Percentiles rank a stretch among this genome's conserved stretches.
Evolutionary conservation across 2,329 filamentous ascomycete genomes (phyloP).

Genomic region (Fusarium aywerte): DNA sequence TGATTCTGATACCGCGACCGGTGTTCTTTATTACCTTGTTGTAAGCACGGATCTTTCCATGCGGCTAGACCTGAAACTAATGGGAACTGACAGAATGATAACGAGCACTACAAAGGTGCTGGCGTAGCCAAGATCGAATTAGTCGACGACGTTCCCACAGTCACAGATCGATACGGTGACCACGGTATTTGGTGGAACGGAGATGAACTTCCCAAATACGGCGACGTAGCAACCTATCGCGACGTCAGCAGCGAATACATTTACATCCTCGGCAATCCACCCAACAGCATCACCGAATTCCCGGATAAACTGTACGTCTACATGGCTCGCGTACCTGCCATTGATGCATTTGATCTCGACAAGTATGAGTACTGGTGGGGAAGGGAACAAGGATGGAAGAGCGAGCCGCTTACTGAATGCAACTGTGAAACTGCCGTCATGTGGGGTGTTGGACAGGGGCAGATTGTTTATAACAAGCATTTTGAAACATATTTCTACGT

Average conservation of each 20-base stretch:
- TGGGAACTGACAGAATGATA: constrained; percentile 44
- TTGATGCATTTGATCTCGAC: constrained; percentile 51
- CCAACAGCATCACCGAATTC: constrained; percentile 45
- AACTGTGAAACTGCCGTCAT: constrained; percentile 52
- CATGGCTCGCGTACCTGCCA: constrained; percentile 50
- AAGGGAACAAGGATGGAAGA: constrained; percentile 51
- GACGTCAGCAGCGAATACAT: constrained; percentile 54
- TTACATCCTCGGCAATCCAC: constrained; percentile 54
- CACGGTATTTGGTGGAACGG: constrained; percentile 53
- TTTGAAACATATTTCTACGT: constrained; percentile 53
- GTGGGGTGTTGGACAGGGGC: constrained; percentile 53
- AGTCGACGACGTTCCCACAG: constrained; percentile 49
- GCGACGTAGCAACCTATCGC: constrained; percentile 52
- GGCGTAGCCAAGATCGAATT: constrained; percentile 52
- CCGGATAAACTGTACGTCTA: constrained; percentile 49
- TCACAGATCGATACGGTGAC: constrained; percentile 47
- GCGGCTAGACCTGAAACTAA: fast-evolving
- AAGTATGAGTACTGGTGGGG: constrained; percentile 58
- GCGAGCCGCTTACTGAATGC: constrained; percentile 47
- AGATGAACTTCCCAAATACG: constrained; percentile 48
- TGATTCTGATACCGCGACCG: constrained; percentile 43
- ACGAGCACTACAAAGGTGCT: constrained; percentile 51
- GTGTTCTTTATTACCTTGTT: constrained; percentile 52
- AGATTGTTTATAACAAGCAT: constrained; percentile 52
- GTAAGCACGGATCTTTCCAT: constrained; percentile 34